phyloP scores from a whole-genome alignment of 805 yeast species.

The Spathaspora passalidarum region DNA sequence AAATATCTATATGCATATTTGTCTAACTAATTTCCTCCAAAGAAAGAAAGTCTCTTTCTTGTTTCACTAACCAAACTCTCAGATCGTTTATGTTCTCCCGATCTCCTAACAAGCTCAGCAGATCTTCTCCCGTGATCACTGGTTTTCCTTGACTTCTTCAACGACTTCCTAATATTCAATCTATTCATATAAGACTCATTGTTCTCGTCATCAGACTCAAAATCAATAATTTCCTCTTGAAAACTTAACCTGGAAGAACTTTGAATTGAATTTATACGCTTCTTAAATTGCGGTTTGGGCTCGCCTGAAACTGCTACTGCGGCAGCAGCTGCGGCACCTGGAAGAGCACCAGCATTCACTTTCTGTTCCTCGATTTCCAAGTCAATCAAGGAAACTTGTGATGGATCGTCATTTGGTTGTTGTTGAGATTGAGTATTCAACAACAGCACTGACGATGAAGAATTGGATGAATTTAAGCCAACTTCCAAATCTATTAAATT shows the following conservation, averaged over 20 bases:
- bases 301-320: slow-evolving; percentile 10
- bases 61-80: slow-evolving; percentile 21
- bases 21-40: slow-evolving; percentile 6
- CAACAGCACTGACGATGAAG: slow-evolving; percentile 9
- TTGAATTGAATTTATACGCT: slow-evolving; percentile 22
- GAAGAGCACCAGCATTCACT: too few relatives aligned
- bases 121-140: slow-evolving; percentile 26
- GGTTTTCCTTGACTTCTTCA: slow-evolving; percentile 28
- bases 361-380: slow-evolving; percentile 5
- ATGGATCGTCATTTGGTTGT: slow-evolving; percentile 5
- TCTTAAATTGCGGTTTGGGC: slow-evolving; percentile 29
- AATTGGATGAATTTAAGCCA: slow-evolving; percentile 26
- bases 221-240: slow-evolving; percentile 44
- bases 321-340: neutral
- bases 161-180: slow-evolving; percentile 37
- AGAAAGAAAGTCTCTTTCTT: slow-evolving; percentile 11
- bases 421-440: neutral
- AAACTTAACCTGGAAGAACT: slow-evolving; percentile 22
- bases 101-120: slow-evolving; percentile 13
- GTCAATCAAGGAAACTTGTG: slow-evolving; percentile 7
- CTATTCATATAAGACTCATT: slow-evolving; percentile 36
- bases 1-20: slow-evolving; percentile 2
- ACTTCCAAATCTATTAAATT: slow-evolving; percentile 36
- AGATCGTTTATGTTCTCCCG: slow-evolving; percentile 28
- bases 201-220: slow-evolving; percentile 45